Evolutionary conservation across 768 basidiomycete species (phyloP).

Genomic region (Russula abietina): DNA sequence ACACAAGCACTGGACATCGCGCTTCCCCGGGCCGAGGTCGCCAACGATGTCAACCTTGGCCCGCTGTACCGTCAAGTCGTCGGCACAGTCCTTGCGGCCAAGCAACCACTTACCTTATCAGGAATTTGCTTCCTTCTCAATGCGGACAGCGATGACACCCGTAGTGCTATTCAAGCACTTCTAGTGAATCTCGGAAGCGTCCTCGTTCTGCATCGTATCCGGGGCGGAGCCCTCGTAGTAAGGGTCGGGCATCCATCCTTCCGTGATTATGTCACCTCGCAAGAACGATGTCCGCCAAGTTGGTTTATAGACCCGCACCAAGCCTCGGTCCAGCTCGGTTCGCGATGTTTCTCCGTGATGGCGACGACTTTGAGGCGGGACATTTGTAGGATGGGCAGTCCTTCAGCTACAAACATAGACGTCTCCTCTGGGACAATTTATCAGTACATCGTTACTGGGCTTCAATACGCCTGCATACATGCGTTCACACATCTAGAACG

Average conservation of each 20-base stretch:
- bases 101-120: constrained; percentile 15
- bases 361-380: constrained; percentile 9
- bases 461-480: constrained; percentile 14
- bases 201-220: neutral
- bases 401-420: constrained; percentile 5
- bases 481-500: constrained; percentile 5
- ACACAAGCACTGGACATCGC: constrained; percentile 9
- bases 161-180: neutral
- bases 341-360: constrained; percentile 17
- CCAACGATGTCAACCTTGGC: constrained; percentile 3
- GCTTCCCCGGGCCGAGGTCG: neutral
- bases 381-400: constrained; percentile 7
- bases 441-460: neutral
- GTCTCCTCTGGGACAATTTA: neutral
- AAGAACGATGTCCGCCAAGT: constrained; percentile 4
- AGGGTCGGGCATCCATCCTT: constrained; percentile 18
- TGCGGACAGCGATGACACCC: neutral
- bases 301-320: constrained; percentile 11
- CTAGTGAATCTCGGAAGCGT: constrained; percentile 20
- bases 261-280: constrained; percentile 17
- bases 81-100: constrained; percentile 12
- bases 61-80: constrained; percentile 12
- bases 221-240: constrained; percentile 6
- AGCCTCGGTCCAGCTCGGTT: constrained; percentile 6
- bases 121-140: constrained; percentile 11